Evolutionary conservation across 805 yeast genomes (phyloP).

Genomic region (Saccharomycopsis amapae): DNA sequence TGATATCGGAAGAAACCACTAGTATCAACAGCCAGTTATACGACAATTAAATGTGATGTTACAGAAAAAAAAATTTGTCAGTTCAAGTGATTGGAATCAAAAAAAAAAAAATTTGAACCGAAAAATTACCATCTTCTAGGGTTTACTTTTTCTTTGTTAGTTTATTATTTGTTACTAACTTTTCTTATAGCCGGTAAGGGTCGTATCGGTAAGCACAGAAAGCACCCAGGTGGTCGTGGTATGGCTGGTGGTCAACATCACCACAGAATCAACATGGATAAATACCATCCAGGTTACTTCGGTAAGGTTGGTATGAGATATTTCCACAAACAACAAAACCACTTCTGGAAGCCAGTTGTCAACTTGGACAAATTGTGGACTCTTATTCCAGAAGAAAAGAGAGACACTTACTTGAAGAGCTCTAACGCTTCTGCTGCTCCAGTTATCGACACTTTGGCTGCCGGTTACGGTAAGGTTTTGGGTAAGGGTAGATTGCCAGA

Average conservation of each 20-base stretch:
- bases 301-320: conserved; percentile 99
- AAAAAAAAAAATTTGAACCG: neutral
- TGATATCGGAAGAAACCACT: too few relatives aligned
- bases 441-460: conserved; percentile 98
- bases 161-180: conserved; percentile 22
- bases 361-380: conserved; percentile 99
- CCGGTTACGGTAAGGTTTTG: conserved; percentile 99
- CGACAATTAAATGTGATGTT: too few relatives aligned
- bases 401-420: conserved; percentile 85
- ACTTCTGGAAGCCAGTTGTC: conserved; percentile 96
- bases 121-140: neutral
- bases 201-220: conserved; percentile 99
- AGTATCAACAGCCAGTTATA: too few relatives aligned
- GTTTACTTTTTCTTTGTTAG: neutral
- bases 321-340: conserved; percentile 93
- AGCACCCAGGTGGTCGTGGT: conserved; percentile 99
- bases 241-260: conserved; percentile 99
- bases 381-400: conserved; percentile 86
- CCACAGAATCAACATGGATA: conserved; percentile 99
- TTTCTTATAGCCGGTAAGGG: conserved; percentile 93
- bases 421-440: conserved; percentile 90
- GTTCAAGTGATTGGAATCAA: too few relatives aligned
- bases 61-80: too few relatives aligned
- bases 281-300: conserved; percentile 99
- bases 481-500: conserved; percentile 98